Evolutionary conservation across 2,329 filamentous ascomycete species (phyloP), one percentile per base, ranked within the genome.

Genomic region (Colletotrichum sansevieriae): DNA sequence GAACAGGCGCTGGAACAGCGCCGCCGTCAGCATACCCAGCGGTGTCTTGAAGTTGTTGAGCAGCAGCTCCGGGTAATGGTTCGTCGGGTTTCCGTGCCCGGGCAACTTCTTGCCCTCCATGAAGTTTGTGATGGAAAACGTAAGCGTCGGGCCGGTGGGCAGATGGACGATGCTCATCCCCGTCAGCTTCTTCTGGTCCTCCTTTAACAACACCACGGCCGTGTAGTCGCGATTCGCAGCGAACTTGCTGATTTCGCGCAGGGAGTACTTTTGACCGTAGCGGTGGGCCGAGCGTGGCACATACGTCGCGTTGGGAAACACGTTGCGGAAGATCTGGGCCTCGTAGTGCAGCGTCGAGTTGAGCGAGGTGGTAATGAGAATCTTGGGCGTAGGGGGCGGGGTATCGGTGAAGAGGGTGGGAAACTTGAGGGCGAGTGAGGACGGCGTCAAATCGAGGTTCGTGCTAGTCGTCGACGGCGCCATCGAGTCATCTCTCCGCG

Each of bases 11-110:
- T 91, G 88, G 83, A 99, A 96, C 1, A 98, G 83, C 75, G 94
- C 91, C 9, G 95, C 95, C 0, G 95, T 94, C 44, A 98, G 83
- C 10, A 97, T 84, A 81, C 96, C 96, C 2, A 99, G 86, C 0
- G 95, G 94, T 0, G 96, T 99, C 75, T 92, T 92, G 85, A 99
- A 99, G 78, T 96, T 95, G 81, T 98, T 98, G 59, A 98, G 85
- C 41, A 97, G 78, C 87, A 98, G 85, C 80, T 98, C 95, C 1
- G 95, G 94, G 76, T 93, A 94, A 81, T 98, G 95, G 56, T 93
- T 92, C 1, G 95, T 98, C 0, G 94, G 89, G 73, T 95, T 95
- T 55, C 81, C 96, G 78, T 99, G 95, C 2, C 95, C 95, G 0
- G 94, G 94, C 13, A 99, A 85, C 72, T 92, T 93, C 77, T 92